Conservation (phyloP, 1,139 yeast genomes). For the Hemisphaericaspora xylanilytica region DNA sequence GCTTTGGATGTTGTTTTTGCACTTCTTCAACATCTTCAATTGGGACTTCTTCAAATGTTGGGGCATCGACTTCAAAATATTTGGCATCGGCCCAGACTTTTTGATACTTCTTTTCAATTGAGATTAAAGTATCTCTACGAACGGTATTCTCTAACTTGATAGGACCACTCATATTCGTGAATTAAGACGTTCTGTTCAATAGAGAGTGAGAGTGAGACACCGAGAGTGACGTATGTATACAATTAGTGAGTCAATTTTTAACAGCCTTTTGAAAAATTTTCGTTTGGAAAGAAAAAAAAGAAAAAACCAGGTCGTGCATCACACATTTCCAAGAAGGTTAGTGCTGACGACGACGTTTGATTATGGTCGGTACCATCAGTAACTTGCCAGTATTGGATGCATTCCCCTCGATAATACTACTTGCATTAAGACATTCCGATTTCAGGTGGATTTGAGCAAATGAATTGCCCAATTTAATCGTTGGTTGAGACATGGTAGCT, state of each 20-base stretch:
- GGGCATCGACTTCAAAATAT: constrained; percentile 85
- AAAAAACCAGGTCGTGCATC: not conserved
- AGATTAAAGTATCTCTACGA: constrained; percentile 92
- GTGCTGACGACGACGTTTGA: constrained; percentile 2
- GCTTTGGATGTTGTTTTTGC: constrained; percentile 79
- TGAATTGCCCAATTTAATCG: constrained; percentile 10
- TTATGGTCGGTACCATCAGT: constrained; percentile 1
- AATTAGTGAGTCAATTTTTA: too few relatives aligned
- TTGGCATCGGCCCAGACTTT: constrained; percentile 83
- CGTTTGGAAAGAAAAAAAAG: not conserved
- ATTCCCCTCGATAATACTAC: not conserved
- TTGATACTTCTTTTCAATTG: constrained; percentile 87
- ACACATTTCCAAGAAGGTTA: not conserved
- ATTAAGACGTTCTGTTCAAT: constrained; percentile 1
- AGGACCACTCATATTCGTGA: constrained; percentile 37
- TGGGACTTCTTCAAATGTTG: constrained; percentile 63
- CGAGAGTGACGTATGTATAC: too few relatives aligned
- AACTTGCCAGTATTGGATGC: not conserved
- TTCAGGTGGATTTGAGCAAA: constrained; percentile 5
- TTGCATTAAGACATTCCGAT: not conserved
- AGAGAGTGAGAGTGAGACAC: not conserved
- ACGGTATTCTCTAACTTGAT: constrained; percentile 58
- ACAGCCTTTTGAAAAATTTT: not conserved
- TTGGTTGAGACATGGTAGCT: constrained; percentile 38
- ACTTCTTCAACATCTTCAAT: constrained; percentile 65